Conservation (phyloP, 148 eudicot species). For the Nepenthes mirabilis region DNA sequence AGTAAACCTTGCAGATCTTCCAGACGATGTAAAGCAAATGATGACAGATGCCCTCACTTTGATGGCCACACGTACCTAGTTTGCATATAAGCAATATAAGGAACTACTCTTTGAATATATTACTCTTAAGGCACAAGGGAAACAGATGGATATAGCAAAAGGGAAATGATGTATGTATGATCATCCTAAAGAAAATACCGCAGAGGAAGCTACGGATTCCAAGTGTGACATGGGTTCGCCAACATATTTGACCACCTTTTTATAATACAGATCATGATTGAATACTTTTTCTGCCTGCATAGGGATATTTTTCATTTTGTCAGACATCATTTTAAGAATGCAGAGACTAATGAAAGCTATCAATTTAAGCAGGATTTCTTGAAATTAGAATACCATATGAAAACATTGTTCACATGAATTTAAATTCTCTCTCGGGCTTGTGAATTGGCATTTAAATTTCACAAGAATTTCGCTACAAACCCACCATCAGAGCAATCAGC, state of each 20-base stretch:
- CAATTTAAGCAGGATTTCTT: neutral
- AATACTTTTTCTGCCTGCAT: conserved; percentile 84
- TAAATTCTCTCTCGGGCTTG: too few species aligned
- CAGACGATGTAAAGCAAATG: conserved; percentile 52
- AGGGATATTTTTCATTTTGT: neutral
- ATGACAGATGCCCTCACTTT: conserved; percentile 90
- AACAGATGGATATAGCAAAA: neutral
- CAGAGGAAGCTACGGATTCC: conserved; percentile 90
- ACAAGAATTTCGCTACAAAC: too few species aligned
- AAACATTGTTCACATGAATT: too few species aligned
- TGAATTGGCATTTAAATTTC: too few species aligned
- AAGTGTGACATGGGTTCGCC: conserved; percentile 84
- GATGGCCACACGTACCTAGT: conserved; percentile 75
- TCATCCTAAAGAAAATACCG: conserved; percentile 32
- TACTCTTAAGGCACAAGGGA: neutral
- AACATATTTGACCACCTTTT: conserved; percentile 61
- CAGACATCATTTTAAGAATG: neutral
- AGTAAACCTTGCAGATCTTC: conserved; percentile 44
- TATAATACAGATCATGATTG: conserved; percentile 73
- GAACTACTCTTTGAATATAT: neutral
- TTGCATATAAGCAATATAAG: neutral
- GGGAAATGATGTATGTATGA: neutral
- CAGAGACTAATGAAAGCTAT: neutral
- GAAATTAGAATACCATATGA: too few species aligned
- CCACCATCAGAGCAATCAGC: too few species aligned